Evolutionary conservation across 108 stramenopile species (phyloP).

Genomic region (Aurantiochytrium sp.): DNA sequence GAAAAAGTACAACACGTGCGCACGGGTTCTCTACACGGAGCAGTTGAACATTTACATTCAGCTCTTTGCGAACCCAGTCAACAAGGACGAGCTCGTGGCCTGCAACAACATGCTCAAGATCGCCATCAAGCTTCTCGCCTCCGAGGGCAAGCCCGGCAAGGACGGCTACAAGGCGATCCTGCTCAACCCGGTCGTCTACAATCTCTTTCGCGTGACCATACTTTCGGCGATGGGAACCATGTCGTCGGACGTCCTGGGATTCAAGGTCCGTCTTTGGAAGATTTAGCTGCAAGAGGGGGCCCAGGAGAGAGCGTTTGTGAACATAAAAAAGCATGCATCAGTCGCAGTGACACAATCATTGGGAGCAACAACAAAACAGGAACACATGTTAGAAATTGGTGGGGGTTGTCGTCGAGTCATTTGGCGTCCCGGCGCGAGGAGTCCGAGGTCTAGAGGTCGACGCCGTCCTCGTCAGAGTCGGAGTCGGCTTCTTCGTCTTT

Average conservation of each 20-base stretch:
- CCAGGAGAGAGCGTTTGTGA: no score
- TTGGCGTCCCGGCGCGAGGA: no score
- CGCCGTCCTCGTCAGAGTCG: constrained; percentile 1
- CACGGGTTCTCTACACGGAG: neutral
- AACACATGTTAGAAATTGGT: no score
- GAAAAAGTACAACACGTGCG: constrained; percentile 18
- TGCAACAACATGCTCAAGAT: constrained; percentile 30
- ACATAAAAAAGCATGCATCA: no score
- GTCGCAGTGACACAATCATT: no score
- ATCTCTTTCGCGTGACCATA: constrained; percentile 16
- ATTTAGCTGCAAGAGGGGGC: neutral
- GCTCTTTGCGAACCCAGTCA: neutral
- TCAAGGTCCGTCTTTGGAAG: constrained; percentile 16
- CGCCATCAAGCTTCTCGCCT: neutral
- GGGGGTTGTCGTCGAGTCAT: no score
- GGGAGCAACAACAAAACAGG: no score
- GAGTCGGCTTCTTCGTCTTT: neutral
- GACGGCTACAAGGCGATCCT: neutral
- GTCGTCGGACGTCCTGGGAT: constrained; percentile 18
- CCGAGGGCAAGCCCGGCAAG: neutral
- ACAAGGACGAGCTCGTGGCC: constrained; percentile 13
- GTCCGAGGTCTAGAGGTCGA: no score
- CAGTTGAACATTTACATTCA: constrained; percentile 7
- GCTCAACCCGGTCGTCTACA: constrained; percentile 18
- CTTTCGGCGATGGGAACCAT: constrained; percentile 25